Evolutionary conservation across 202 grass and related monocot species (phyloP).

Genomic region (Saccharum hybrid): DNA sequence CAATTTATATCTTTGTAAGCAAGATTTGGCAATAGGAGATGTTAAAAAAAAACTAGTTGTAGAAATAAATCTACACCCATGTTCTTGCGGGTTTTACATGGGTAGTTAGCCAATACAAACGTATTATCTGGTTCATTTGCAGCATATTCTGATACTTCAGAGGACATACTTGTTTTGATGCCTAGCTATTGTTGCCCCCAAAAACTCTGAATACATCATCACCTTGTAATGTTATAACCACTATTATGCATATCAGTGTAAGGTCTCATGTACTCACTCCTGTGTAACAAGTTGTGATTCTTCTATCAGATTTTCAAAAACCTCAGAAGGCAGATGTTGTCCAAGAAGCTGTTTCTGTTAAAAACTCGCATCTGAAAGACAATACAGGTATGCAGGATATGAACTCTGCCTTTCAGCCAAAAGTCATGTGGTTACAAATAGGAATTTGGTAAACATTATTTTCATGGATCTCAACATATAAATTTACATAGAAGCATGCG

Average conservation of each 20-base stretch:
- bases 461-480: conserved; percentile 1
- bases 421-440: not conserved
- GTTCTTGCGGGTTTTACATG: not conserved
- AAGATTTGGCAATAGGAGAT: conserved; percentile 13
- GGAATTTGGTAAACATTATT: conserved; percentile 2
- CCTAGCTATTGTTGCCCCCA: not conserved
- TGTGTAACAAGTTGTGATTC: conserved; percentile 12
- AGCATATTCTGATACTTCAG: not conserved
- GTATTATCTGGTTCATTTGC: not conserved
- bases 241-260: conserved; percentile 16
- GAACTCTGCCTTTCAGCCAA: conserved; percentile 22
- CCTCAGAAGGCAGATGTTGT: conserved; percentile 33
- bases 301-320: conserved; percentile 39
- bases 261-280: not conserved
- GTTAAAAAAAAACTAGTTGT: conserved; percentile 4
- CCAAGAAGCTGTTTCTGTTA: conserved; percentile 21
- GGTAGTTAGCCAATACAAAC: not conserved
- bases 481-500: not conserved
- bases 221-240: not conserved
- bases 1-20: conserved; percentile 7
- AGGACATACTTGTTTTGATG: not conserved
- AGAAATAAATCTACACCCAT: conserved; percentile 16
- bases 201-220: conserved; percentile 26
- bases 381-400: conserved; percentile 39
- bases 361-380: conserved; percentile 41